These are phyloP conservation scores for Saksenaea vasiformis DNA, from an alignment of 371 early-diverging fungal species.

Conservation along the genomic window DNA sequence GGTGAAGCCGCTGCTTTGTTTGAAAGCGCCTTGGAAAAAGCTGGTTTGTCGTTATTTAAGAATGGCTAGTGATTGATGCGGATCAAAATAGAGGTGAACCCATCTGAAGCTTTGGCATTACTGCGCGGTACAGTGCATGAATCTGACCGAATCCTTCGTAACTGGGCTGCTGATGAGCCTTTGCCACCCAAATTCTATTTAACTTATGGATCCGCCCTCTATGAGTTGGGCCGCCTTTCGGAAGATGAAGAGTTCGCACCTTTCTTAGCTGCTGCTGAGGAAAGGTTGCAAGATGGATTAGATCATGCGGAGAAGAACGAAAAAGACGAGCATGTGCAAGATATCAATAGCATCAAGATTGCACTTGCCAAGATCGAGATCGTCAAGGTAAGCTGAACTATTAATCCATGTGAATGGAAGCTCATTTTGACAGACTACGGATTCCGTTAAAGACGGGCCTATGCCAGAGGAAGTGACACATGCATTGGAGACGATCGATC, in stretches of 20 bases:
- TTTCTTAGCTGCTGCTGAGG: slow-evolving; percentile 49
- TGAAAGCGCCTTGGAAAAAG: slow-evolving; percentile 46
- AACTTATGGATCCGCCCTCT: slow-evolving; percentile 59
- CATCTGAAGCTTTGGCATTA: slow-evolving; percentile 35
- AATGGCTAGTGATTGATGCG: not conserved
- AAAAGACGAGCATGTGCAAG: slow-evolving; percentile 12
- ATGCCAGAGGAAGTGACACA: slow-evolving; percentile 29
- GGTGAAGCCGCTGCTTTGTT: slow-evolving; percentile 48
- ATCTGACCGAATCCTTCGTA: slow-evolving; percentile 63
- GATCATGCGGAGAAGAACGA: slow-evolving; percentile 19
- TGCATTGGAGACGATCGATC: slow-evolving; percentile 29
- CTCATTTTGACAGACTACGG: slow-evolving; percentile 12
- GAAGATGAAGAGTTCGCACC: slow-evolving; percentile 49
- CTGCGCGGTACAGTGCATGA: slow-evolving; percentile 65
- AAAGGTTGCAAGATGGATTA: slow-evolving; percentile 38
- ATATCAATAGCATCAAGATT: slow-evolving; percentile 28
- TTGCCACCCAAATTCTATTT: slow-evolving; percentile 53
- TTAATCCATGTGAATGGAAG: not conserved
- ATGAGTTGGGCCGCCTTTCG: slow-evolving; percentile 50
- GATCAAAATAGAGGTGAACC: slow-evolving; percentile 21
- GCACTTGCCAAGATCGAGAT: slow-evolving; percentile 41
- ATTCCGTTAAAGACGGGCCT: slow-evolving; percentile 23
- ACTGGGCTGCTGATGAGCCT: slow-evolving; percentile 35
- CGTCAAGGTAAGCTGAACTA: slow-evolving; percentile 30
- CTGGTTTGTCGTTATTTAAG: slow-evolving; percentile 14